Conservation (phyloP, 768 basidiomycete species). For the Naganishia onofrii region DNA sequence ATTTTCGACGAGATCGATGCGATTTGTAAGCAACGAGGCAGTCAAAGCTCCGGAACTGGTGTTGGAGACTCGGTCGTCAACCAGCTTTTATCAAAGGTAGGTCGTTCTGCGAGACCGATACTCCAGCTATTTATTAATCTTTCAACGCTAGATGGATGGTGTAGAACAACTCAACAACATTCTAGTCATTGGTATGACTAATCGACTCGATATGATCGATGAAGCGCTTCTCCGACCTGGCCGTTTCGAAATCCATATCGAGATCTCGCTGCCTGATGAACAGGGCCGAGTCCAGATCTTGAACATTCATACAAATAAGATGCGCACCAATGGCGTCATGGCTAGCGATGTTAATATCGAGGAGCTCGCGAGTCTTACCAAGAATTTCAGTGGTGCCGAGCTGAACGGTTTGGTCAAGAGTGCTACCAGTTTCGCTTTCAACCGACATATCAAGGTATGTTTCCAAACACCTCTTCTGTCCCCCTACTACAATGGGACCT, state of each 20-base stretch:
- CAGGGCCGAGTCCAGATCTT: conserved; percentile 88
- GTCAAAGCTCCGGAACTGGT: conserved; percentile 83
- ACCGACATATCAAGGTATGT: conserved; percentile 81
- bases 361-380: conserved; percentile 78
- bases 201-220: conserved; percentile 97
- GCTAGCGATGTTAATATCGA: conserved; percentile 76
- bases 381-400: conserved; percentile 98
- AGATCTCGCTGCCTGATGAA: conserved; percentile 95
- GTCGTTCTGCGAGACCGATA: conserved; percentile 33
- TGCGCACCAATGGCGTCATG: conserved; percentile 89
- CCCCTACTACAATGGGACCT: conserved; percentile 25
- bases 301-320: conserved; percentile 89
- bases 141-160: conserved; percentile 79
- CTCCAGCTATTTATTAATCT: neutral
- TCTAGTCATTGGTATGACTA: conserved; percentile 99
- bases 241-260: conserved; percentile 98
- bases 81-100: conserved; percentile 90
- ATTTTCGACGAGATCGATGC: conserved; percentile 99
- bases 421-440: conserved; percentile 96
- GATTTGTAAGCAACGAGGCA: conserved; percentile 97
- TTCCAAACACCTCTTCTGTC: neutral
- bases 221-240: conserved; percentile 95
- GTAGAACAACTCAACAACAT: conserved; percentile 99
- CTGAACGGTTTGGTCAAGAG: conserved; percentile 94
- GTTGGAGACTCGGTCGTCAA: conserved; percentile 99